These are phyloP conservation scores for Penicillium brasilianum DNA, from an alignment of 2,329 filamentous ascomycete genomes.

Conservation along the genomic window DNA sequence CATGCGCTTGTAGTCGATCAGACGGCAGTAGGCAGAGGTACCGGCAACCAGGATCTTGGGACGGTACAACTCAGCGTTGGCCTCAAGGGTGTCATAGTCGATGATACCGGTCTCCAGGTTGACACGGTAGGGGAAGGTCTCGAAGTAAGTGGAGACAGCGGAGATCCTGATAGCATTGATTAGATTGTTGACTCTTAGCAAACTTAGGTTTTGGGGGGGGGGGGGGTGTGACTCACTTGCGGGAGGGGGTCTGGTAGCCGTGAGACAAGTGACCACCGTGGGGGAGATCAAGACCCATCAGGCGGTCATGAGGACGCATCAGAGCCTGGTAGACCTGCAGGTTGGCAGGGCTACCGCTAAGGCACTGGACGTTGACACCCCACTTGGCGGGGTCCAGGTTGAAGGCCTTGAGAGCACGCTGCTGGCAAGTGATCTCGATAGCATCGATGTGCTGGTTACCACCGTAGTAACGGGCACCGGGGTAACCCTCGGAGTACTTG, in stretches of 20 bases:
- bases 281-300: conserved; percentile 96
- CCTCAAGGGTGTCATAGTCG: conserved; percentile 90
- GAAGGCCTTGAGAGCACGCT: conserved; percentile 90
- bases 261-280: conserved; percentile 96
- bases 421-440: conserved; percentile 94
- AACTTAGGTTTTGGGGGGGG: no score
- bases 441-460: conserved; percentile 99
- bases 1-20: conserved; percentile 95
- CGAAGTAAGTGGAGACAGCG: conserved; percentile 98
- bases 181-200: background rate
- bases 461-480: conserved; percentile 97
- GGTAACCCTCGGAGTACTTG: conserved; percentile 99
- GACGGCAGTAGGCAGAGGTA: conserved; percentile 91
- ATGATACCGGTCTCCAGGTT: conserved; percentile 90
- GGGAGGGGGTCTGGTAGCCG: conserved; percentile 92
- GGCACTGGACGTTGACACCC: conserved; percentile 98
- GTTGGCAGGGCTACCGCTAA: conserved; percentile 93
- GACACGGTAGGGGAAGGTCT: conserved; percentile 93
- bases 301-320: conserved; percentile 87
- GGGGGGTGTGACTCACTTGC: conserved; percentile 69
- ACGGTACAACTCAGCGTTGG: conserved; percentile 84
- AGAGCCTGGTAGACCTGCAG: conserved; percentile 97
- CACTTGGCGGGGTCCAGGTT: conserved; percentile 84
- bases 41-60: conserved; percentile 96
- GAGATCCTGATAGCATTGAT: conserved; percentile 68